Conservation (phyloP, 1,284 basidiomycete species). For the Apiotrichum domesticum region DNA sequence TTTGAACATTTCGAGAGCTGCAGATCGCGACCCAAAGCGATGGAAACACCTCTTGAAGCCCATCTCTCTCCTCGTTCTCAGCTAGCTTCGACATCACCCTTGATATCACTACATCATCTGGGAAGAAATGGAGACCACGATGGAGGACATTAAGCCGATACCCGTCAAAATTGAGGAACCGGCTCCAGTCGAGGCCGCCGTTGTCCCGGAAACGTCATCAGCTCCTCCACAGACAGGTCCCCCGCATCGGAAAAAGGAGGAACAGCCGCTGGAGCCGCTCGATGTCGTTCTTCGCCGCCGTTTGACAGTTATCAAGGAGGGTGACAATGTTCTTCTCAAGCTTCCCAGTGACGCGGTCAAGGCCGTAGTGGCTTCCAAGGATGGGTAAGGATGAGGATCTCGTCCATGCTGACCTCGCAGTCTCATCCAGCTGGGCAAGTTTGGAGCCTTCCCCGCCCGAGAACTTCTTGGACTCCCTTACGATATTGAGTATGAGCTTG, state of each 20-base stretch:
- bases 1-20: too few relatives aligned
- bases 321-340: constrained; percentile 48
- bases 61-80: too few relatives aligned
- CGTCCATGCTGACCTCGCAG: constrained; percentile 17
- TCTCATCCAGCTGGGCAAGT: constrained; percentile 48
- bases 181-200: too few relatives aligned
- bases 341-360: constrained; percentile 49
- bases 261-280: constrained; percentile 20
- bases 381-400: constrained; percentile 29
- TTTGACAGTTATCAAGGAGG: constrained; percentile 41
- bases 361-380: constrained; percentile 41
- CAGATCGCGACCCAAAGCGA: too few relatives aligned
- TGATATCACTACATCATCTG: too few relatives aligned
- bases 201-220: too few relatives aligned
- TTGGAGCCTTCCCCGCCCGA: constrained; percentile 46
- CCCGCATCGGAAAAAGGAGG: neutral
- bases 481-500: constrained; percentile 50
- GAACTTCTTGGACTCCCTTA: constrained; percentile 48
- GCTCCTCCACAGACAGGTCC: neutral
- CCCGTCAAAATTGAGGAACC: too few relatives aligned
- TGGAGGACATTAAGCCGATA: too few relatives aligned
- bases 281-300: constrained; percentile 33
- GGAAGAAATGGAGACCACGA: too few relatives aligned
- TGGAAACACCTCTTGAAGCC: too few relatives aligned
- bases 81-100: too few relatives aligned